These are phyloP conservation scores for Physcomitrium patens DNA, from an alignment of 225 moss, liverwort and hornwort genomes.

Conservation along the genomic window DNA sequence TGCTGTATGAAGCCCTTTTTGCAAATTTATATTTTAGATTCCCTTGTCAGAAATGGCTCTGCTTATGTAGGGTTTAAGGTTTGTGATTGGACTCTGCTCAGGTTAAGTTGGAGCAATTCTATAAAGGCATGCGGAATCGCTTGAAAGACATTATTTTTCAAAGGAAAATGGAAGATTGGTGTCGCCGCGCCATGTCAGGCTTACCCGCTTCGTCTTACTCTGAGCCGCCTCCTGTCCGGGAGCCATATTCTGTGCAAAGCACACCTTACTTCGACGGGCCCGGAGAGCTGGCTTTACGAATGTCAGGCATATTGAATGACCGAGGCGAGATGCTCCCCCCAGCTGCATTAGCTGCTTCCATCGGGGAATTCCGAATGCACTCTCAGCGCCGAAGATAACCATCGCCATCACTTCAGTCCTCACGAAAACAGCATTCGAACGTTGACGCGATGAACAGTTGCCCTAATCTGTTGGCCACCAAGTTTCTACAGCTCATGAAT, in stretches of 20 bases:
- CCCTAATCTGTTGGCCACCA: neutral
- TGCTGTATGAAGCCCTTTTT: neutral
- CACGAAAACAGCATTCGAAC: neutral
- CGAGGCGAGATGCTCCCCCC: constrained; percentile 40
- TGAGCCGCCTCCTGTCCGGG: constrained; percentile 37
- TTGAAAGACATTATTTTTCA: constrained; percentile 39
- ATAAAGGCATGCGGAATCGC: constrained; percentile 43
- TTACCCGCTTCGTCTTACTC: constrained; percentile 27
- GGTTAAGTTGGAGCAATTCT: constrained; percentile 34
- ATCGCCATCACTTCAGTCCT: neutral
- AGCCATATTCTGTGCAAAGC: constrained; percentile 28
- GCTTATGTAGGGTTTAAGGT: neutral
- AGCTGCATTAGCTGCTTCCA: constrained; percentile 31
- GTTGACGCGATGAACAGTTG: neutral
- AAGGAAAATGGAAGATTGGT: constrained; percentile 50
- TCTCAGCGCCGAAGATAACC: constrained; percentile 34
- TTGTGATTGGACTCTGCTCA: neutral
- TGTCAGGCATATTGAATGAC: constrained; percentile 35
- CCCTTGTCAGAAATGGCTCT: too few relatives aligned
- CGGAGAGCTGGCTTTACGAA: constrained; percentile 26
- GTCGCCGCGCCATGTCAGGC: constrained; percentile 29
- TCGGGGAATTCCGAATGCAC: constrained; percentile 32
- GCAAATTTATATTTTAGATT: too few relatives aligned
- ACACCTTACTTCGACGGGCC: constrained; percentile 32
- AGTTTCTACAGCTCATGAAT: neutral